These are phyloP conservation scores for Mucor mucedo DNA, from an alignment of 371 early-diverging fungal genomes.

Conservation along the genomic window DNA sequence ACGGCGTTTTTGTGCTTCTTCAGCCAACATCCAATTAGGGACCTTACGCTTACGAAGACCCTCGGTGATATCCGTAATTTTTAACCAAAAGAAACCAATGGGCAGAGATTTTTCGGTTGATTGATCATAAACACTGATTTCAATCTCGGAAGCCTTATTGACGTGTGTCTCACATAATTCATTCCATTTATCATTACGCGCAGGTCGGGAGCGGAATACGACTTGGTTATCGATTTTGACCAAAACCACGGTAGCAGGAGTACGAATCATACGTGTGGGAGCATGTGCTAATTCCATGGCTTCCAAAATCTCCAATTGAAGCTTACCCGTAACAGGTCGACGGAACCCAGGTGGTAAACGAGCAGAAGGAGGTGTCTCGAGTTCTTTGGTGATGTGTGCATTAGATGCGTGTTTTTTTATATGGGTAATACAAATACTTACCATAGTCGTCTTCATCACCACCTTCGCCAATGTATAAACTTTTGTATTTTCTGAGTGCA, in stretches of 20 bases:
- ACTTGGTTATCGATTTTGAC: constrained; percentile 85
- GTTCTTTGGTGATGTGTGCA: background rate
- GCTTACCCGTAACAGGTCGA: constrained; percentile 75
- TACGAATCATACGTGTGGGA: constrained; percentile 62
- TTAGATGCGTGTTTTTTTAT: background rate
- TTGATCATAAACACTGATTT: constrained; percentile 81
- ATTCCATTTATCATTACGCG: constrained; percentile 69
- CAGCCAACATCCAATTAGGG: constrained; percentile 37
- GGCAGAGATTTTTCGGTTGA: constrained; percentile 66
- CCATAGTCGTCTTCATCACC: constrained; percentile 77
- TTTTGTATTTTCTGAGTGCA: constrained; percentile 84
- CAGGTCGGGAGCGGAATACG: constrained; percentile 71
- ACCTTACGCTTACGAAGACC: constrained; percentile 72
- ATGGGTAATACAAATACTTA: constrained; percentile 15
- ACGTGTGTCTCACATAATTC: constrained; percentile 85
- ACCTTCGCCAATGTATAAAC: constrained; percentile 76
- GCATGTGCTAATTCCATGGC: constrained; percentile 73
- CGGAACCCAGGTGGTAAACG: constrained; percentile 70
- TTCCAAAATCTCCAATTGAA: constrained; percentile 69
- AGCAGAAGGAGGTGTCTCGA: constrained; percentile 36
- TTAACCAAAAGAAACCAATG: constrained; percentile 84
- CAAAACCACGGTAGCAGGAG: constrained; percentile 71
- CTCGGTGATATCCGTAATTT: constrained; percentile 79
- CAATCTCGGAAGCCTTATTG: constrained; percentile 91
- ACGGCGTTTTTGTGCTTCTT: constrained; percentile 42